Conservation (phyloP, 148 eudicot species). For the Selenicereus undatus region DNA sequence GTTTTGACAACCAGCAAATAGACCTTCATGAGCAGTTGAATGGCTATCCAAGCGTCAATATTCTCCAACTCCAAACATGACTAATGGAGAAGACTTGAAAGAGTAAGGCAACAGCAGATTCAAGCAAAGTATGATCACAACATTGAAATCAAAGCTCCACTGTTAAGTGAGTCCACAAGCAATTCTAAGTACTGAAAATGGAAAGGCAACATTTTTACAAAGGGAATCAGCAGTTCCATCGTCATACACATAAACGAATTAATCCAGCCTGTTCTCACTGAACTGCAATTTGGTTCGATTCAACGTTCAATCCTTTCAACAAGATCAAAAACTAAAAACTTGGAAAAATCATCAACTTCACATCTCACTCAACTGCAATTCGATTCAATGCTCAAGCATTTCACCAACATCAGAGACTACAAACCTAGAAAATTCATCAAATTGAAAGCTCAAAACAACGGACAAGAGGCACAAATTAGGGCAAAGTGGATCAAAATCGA, state of each 20-base stretch:
- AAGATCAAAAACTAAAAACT: not conserved
- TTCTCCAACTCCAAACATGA: not conserved
- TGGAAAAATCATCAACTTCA: not conserved
- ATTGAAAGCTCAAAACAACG: not conserved
- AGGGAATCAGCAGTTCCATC: not conserved
- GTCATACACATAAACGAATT: not conserved
- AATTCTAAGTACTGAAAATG: not conserved
- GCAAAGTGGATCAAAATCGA: not conserved
- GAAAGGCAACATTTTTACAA: not conserved
- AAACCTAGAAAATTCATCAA: not conserved
- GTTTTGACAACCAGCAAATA: constrained; percentile 8
- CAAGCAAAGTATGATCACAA: not conserved
- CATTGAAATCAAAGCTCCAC: not conserved
- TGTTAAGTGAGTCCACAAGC: too few species aligned
- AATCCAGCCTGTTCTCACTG: not conserved
- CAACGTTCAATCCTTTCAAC: too few species aligned
- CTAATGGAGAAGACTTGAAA: not conserved
- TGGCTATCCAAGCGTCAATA: not conserved
- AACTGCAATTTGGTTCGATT: not conserved
- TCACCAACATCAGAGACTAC: not conserved
- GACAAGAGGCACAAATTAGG: not conserved
- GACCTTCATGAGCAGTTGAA: not conserved
- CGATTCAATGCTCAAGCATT: not conserved
- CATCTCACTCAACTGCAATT: not conserved
- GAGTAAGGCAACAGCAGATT: constrained; percentile 2